A percentile compares a stretch with the other conserved stretches of the same genome.
Conservation (phyloP, 441 rosid species). For the Brassica balearica region DNA sequence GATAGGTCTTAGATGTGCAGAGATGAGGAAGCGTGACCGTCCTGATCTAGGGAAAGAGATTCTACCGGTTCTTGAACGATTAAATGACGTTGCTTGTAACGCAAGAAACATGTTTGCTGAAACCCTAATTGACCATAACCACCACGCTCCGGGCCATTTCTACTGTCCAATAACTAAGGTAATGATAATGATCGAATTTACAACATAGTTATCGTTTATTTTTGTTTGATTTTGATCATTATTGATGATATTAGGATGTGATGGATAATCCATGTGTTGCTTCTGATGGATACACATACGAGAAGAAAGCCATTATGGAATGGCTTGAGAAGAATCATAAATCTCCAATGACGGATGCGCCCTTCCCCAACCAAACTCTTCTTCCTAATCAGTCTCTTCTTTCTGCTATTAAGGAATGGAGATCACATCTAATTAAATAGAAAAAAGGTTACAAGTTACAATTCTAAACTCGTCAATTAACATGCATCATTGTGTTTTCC, state of each 20-base stretch:
- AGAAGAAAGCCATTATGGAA: slow-evolving; percentile 68
- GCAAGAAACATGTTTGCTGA: slow-evolving; percentile 46
- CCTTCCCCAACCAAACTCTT: slow-evolving; percentile 63
- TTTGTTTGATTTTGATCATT: slow-evolving; percentile 10
- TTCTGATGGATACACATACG: slow-evolving; percentile 88
- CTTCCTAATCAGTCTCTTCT: slow-evolving; percentile 77
- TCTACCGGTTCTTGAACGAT: slow-evolving; percentile 75
- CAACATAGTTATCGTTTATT: background rate
- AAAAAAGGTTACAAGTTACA: background rate
- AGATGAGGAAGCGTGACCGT: slow-evolving; percentile 78
- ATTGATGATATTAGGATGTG: slow-evolving; percentile 59
- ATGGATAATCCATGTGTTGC: slow-evolving; percentile 95
- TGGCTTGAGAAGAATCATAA: slow-evolving; percentile 67
- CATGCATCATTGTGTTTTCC: slow-evolving; percentile 11
- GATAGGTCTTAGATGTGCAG: slow-evolving; percentile 75
- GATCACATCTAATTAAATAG: slow-evolving; percentile 33
- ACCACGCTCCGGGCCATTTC: slow-evolving; percentile 70
- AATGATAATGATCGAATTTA: background rate
- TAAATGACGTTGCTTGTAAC: slow-evolving; percentile 58
- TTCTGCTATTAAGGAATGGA: slow-evolving; percentile 81
- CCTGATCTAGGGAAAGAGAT: slow-evolving; percentile 73
- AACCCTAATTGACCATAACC: slow-evolving; percentile 22
- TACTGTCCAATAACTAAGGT: slow-evolving; percentile 47
- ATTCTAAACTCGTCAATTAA: background rate
- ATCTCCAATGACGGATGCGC: slow-evolving; percentile 78